Conservation (phyloP, 1,284 basidiomycete species). For the Leucoagaricus sp. region DNA sequence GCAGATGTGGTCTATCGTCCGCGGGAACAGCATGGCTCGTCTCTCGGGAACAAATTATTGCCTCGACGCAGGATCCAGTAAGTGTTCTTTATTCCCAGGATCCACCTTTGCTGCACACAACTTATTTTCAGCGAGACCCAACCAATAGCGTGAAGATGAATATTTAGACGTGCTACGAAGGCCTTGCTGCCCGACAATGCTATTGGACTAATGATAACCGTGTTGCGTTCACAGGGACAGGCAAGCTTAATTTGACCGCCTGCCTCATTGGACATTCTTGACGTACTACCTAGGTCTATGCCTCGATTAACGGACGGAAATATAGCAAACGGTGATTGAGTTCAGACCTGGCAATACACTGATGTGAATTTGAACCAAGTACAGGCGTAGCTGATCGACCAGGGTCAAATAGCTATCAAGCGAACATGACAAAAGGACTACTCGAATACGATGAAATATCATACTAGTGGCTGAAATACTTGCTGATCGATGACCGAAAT, state of each 20-base stretch:
- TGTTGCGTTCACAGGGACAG: constrained; percentile 7
- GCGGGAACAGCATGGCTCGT: constrained; percentile 21
- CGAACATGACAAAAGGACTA: no score
- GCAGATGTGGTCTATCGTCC: constrained; percentile 26
- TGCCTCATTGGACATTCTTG: no score
- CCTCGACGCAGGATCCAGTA: constrained; percentile 23
- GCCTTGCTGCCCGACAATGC: constrained; percentile 16
- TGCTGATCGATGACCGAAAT: no score
- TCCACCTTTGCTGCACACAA: no score
- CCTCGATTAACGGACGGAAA: no score
- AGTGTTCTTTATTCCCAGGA: no score
- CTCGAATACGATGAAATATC: no score
- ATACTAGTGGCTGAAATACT: no score
- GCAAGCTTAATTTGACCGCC: neutral
- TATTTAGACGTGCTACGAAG: constrained; percentile 15
- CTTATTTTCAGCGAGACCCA: no score
- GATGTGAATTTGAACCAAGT: constrained; percentile 11
- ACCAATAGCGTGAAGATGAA: constrained; percentile 15
- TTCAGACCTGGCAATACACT: constrained; percentile 13
- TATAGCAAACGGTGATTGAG: constrained; percentile 3
- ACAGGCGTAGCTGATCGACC: constrained; percentile 3
- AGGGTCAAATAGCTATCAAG: no score
- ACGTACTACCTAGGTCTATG: no score
- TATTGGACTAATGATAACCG: constrained; percentile 14
- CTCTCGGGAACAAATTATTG: constrained; percentile 25